Base-by-base conservation (phyloP, 306 rosid genomes). In the Glycyrrhiza uralensis region DNA sequence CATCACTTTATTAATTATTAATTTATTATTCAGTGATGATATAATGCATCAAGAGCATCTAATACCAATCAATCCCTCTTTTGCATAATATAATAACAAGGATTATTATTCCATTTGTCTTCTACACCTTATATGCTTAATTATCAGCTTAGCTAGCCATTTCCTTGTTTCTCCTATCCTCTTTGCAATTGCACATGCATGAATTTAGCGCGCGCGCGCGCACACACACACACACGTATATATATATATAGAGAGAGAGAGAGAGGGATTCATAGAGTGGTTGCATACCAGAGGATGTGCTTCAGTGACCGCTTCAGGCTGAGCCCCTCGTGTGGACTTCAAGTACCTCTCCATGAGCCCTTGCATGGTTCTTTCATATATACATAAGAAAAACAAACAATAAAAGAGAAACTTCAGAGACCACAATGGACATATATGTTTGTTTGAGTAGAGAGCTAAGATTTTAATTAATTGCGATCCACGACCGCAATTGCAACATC, bases 281-380 rank as follows among this genome's bases (percentile, higher is more conserved):
- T 13, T 5, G 23, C 78, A 42, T 74, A 88, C 96, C 81, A 81
- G 71, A 50, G 83, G 81, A 66, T 33, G 80, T 10, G 84, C 9
- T 77, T 84, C 81, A 36, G 70, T 41, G 74, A 70, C 13, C 35
- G 84, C 73, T 52, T 84, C 89, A 75, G 84, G 70, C 35, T 76
- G 91, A 87, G 82, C 15, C 70, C 74, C 85, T 36, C 61, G 36
- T 36, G 85, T 81, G 69, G 81, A 81, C 84, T 84, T 88, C 84
- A 65, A 81, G 88, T 93, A 90, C 87, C 79, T 93, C 76, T 90
- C 97, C 15, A 88, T 74, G 2, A 93, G 77, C 76, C 87, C 98
- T 88, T 90, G 93, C 97, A 93, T 85, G 85, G 83, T 87, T 86
- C 98, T 15, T 71, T 17, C 64, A 74, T n/a, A 20, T 6, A 6